Conservation (phyloP, 352 stramenopile species). For the Phytophthora agathidicida region DNA sequence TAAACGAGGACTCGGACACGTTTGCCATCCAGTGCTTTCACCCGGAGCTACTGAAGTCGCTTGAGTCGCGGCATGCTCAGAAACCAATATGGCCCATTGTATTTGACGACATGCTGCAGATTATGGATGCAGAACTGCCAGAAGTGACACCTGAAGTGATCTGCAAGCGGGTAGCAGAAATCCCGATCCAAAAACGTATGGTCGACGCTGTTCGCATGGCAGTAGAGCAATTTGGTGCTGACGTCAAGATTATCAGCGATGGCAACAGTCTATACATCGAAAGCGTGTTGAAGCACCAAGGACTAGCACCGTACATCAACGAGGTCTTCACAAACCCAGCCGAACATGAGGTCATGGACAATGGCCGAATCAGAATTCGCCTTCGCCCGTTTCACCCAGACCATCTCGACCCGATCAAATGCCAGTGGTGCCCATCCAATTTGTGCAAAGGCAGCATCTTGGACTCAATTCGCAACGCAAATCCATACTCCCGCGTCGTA, state of each 20-base stretch:
- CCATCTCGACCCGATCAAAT: slow-evolving; percentile 47
- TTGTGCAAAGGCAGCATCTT: slow-evolving; percentile 84
- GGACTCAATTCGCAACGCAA: slow-evolving; percentile 43
- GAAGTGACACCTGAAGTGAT: slow-evolving; percentile 46
- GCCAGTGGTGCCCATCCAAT: slow-evolving; percentile 61
- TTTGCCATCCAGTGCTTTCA: slow-evolving; percentile 68
- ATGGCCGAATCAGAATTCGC: slow-evolving; percentile 36
- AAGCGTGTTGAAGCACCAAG: slow-evolving; percentile 58
- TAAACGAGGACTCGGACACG: slow-evolving; percentile 67
- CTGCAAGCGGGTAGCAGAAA: slow-evolving; percentile 41
- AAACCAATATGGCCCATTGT: slow-evolving; percentile 57
- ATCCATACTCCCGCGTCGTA: slow-evolving; percentile 46
- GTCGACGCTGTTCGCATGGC: slow-evolving; percentile 60
- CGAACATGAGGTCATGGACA: slow-evolving; percentile 30
- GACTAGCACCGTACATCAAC: slow-evolving; percentile 33
- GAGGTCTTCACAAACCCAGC: slow-evolving; percentile 56
- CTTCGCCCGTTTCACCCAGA: slow-evolving; percentile 61
- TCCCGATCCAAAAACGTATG: slow-evolving; percentile 69
- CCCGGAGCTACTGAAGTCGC: too few relatives aligned
- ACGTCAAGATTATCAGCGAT: slow-evolving; percentile 74
- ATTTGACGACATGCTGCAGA: slow-evolving; percentile 59
- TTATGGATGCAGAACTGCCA: slow-evolving; percentile 44
- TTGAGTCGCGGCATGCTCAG: slow-evolving; percentile 8
- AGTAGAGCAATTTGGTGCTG: slow-evolving; percentile 41
- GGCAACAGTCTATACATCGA: slow-evolving; percentile 81